phyloP scores from a whole-genome alignment of 169 alveolate genomes.

The Perkinsus marinus region DNA sequence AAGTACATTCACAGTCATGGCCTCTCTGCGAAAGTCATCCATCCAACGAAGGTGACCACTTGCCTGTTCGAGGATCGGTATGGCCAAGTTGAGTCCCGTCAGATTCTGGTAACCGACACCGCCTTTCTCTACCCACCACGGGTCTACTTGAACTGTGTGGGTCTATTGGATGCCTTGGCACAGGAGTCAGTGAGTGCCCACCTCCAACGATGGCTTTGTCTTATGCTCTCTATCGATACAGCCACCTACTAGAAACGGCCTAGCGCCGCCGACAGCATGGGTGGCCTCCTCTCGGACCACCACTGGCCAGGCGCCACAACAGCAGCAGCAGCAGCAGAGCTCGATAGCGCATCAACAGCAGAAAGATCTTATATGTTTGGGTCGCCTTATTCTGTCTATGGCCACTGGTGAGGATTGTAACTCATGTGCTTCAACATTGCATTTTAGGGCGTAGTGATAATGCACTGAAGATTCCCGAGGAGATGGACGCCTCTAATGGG shows the following conservation, averaged over 20 bases:
- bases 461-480: background rate
- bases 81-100: background rate
- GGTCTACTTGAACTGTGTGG: background rate
- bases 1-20: background rate
- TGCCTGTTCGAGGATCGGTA: background rate
- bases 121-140: background rate
- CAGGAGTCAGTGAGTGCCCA: background rate
- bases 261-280: background rate
- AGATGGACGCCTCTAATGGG: background rate
- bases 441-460: background rate
- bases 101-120: background rate
- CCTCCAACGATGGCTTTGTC: background rate
- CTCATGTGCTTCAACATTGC: too few species aligned
- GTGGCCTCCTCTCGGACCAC: background rate
- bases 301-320: background rate
- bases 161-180: background rate
- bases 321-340: background rate
- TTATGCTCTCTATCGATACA: background rate
- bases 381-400: background rate
- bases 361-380: background rate
- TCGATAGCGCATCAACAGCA: background rate
- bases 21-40: background rate
- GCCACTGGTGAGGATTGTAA: background rate
- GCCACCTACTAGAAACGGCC: background rate
- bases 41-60: background rate